Percentiles rank a stretch among this genome's conserved stretches.
phyloP scores from a whole-genome alignment of 1,284 basidiomycete species.

The Termitomyces sp. region DNA sequence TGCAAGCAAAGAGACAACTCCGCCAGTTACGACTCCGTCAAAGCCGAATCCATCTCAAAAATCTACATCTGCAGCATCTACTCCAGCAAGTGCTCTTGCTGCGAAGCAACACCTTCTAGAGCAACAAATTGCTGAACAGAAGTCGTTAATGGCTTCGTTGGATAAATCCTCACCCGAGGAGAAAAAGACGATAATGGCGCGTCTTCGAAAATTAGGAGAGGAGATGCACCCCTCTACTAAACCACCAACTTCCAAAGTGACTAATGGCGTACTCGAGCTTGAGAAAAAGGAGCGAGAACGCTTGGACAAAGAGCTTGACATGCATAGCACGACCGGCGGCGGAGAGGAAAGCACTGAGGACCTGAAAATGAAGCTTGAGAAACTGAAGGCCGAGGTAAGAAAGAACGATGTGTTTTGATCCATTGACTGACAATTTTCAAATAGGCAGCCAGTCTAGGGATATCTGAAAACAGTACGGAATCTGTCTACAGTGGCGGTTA shows the following conservation, averaged over 20 bases:
- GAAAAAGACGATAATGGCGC: constrained; percentile 77
- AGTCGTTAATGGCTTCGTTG: constrained; percentile 75
- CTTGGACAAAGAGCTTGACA: constrained; percentile 73
- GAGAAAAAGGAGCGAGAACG: constrained; percentile 56
- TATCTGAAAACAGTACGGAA: constrained; percentile 44
- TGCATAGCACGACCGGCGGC: constrained; percentile 43
- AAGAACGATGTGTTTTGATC: not conserved
- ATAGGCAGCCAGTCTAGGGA: constrained; percentile 77
- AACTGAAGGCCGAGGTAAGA: constrained; percentile 75
- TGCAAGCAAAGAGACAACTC: constrained; percentile 22
- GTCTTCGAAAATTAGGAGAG: constrained; percentile 73
- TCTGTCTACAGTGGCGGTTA: constrained; percentile 38
- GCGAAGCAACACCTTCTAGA: constrained; percentile 77
- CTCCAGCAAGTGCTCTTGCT: constrained; percentile 41
- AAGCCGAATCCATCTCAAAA: constrained; percentile 31
- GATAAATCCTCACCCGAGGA: constrained; percentile 61
- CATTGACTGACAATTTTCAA: not conserved
- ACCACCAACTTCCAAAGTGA: constrained; percentile 8
- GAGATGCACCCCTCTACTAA: constrained; percentile 53
- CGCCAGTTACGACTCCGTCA: constrained; percentile 19
- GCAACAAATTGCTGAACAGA: constrained; percentile 86
- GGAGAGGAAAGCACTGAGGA: constrained; percentile 59
- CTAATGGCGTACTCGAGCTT: constrained; percentile 31
- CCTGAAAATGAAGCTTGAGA: constrained; percentile 74
- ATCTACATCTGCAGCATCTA: constrained; percentile 17